Base-by-base conservation (phyloP, 768 basidiomycete species). In the Hydnomerulius pinastri region DNA sequence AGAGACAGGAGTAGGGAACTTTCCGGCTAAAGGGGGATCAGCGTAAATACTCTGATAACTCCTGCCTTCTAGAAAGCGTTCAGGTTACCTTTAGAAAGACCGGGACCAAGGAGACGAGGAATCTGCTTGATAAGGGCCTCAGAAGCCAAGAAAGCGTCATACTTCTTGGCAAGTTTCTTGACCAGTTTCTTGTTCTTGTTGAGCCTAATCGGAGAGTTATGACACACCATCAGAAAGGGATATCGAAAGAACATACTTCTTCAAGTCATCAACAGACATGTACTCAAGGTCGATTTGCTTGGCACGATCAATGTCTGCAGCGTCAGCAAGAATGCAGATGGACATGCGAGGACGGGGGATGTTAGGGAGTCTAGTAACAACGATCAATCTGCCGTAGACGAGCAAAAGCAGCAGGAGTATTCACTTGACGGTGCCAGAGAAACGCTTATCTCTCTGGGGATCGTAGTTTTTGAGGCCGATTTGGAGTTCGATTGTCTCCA, bases 171-270 rank as follows among this genome's bases (percentile, higher is more conserved):
- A 62, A 98, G 90, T 79, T 97, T 97, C 83, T 98, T 99, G 68
- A 98, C 97, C 55, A 99, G 91, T 78, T 99, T 99, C 82, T 99
- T 98, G 85, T 98, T 99, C 80, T 97, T 96, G 87, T 96, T 97
- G 58, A 98, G 83, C 75, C 90, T 92, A 40, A 20, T n/a, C n/a
- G 15, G 39, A 11, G 17, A 40, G 49, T 51, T 7, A 58, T 35
- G 33, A 48, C 8, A 25, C 18, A 13, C 12, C 11, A 28, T 25
- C 6, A n/a, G 12, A 17, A 12, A 4, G 4, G 24, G 30, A 11
- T 23, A 43, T 41, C 9, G n/a, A 39, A 18, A 6, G 0, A 13
- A 67, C 80, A 30, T 67, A 94, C 94, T 99, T 99, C 77, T 99
- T 98, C 76, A 98, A 80, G 76, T 99, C 97, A 63, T 98, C 97